Conservation (phyloP, 1,284 basidiomycete species). For the Phellopilus nigrolimitatus region DNA sequence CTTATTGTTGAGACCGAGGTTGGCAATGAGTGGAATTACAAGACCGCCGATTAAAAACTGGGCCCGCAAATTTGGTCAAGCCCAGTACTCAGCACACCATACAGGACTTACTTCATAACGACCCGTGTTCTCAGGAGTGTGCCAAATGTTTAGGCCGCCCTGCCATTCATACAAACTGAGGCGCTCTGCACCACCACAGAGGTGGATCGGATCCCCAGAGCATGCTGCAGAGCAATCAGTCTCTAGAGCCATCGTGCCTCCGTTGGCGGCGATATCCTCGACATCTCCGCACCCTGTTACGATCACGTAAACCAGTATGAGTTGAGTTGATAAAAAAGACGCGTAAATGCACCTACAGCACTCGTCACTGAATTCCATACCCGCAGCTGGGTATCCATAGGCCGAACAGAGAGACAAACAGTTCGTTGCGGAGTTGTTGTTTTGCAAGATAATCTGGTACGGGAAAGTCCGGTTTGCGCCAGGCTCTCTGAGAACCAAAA, state of each 20-base stretch:
- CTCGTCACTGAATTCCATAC: constrained; percentile 45
- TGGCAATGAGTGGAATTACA: constrained; percentile 65
- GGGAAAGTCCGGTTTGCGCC: constrained; percentile 45
- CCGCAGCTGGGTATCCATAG: constrained; percentile 63
- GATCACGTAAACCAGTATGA: too few relatives aligned
- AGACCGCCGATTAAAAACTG: constrained; percentile 61
- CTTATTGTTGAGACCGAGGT: constrained; percentile 73
- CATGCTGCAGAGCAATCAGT: constrained; percentile 55
- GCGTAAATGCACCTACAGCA: constrained; percentile 12
- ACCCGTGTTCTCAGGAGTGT: constrained; percentile 57
- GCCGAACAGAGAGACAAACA: constrained; percentile 61
- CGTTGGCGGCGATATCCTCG: constrained; percentile 42
- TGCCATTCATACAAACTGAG: constrained; percentile 55
- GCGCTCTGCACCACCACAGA: constrained; percentile 51
- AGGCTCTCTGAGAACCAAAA: constrained; percentile 34
- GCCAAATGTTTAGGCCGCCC: constrained; percentile 54
- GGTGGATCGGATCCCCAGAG: constrained; percentile 59
- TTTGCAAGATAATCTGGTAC: constrained; percentile 51
- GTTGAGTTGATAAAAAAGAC: not conserved
- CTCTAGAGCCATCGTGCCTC: constrained; percentile 39
- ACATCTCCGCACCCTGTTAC: constrained; percentile 66
- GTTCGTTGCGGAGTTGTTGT: constrained; percentile 55
- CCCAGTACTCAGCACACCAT: not conserved
- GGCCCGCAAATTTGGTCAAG: not conserved
- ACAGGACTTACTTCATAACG: constrained; percentile 43